These are phyloP conservation scores for Kwoniella shivajii DNA, from an alignment of 1,284 basidiomycete species.

Conservation along the genomic window DNA sequence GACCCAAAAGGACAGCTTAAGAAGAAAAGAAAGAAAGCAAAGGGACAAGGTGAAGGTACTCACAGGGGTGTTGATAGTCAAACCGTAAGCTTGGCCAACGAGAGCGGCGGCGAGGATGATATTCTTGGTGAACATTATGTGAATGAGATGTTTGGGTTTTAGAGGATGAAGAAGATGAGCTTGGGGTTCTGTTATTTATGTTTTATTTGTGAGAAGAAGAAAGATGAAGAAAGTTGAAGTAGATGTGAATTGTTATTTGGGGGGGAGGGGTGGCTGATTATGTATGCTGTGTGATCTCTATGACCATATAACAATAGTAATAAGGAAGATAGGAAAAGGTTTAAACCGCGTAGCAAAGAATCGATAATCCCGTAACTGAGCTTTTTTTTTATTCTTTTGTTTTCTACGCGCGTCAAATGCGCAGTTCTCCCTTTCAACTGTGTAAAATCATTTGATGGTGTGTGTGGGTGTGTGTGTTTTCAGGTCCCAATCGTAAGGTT, in stretches of 20 bases:
- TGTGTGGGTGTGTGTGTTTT: background rate
- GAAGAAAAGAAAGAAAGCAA: background rate
- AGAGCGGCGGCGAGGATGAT: conserved; percentile 29
- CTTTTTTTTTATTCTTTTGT: background rate
- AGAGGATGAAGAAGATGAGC: conserved; percentile 1
- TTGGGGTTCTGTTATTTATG: conserved; percentile 1
- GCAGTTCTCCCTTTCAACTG: background rate
- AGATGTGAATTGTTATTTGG: conserved; percentile 10
- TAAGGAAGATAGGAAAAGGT: no score
- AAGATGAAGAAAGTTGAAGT: conserved; percentile 12
- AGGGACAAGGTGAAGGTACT: conserved; percentile 28
- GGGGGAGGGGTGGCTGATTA: conserved; percentile 1
- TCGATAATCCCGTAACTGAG: background rate
- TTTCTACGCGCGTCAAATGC: conserved; percentile 5
- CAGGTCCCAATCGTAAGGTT: background rate
- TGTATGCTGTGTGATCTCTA: background rate
- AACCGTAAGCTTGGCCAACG: conserved; percentile 36
- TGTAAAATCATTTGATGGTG: no score
- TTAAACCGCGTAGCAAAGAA: no score
- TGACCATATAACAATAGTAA: no score
- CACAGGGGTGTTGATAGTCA: conserved; percentile 46
- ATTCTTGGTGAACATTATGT: conserved; percentile 33
- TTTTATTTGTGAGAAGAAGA: conserved; percentile 6
- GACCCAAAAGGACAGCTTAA: background rate
- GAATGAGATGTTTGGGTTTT: conserved; percentile 5